These are phyloP conservation scores for Chrysanthemum lavandulifolium DNA, from an alignment of 129 eudicot genomes.

Conservation along the genomic window DNA sequence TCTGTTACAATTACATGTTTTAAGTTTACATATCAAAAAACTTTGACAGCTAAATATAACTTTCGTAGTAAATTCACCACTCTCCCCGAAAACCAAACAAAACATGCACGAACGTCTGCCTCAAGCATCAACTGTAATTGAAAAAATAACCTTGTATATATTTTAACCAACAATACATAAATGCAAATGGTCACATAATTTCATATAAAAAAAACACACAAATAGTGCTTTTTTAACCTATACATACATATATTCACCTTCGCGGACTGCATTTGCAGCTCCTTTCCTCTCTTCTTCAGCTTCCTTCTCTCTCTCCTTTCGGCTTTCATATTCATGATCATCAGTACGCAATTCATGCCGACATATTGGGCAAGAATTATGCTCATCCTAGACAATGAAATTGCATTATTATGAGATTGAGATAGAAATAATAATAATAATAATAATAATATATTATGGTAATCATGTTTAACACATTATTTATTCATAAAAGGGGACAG, in stretches of 20 bases:
- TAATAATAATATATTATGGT: too few relatives aligned
- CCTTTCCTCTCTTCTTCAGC: constrained; percentile 97
- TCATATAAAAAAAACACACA: background rate
- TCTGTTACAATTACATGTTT: too few relatives aligned
- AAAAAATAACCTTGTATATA: background rate
- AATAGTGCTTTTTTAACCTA: constrained; percentile 26
- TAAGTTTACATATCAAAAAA: too few relatives aligned
- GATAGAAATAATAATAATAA: too few relatives aligned
- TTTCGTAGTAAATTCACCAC: too few relatives aligned
- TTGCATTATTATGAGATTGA: too few relatives aligned
- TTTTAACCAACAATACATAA: background rate
- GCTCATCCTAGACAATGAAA: constrained; percentile 48
- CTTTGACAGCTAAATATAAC: too few relatives aligned
- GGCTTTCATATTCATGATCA: constrained; percentile 86
- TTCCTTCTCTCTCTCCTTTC: constrained; percentile 94
- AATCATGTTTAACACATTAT: too few relatives aligned
- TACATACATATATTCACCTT: constrained; percentile 96
- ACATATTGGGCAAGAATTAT: constrained; percentile 94
- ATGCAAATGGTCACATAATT: constrained; percentile 17
- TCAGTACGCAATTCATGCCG: constrained; percentile 91
- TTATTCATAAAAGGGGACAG: too few relatives aligned
- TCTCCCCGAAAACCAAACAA: background rate
- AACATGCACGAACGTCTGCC: background rate
- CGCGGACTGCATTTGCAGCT: constrained; percentile 92
- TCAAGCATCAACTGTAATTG: background rate